A percentile compares a stretch with the other conserved stretches of the same genome.
Evolutionary conservation across 1,284 basidiomycete genomes (phyloP).

Genomic region (Tetrapyrgos nigripes): DNA sequence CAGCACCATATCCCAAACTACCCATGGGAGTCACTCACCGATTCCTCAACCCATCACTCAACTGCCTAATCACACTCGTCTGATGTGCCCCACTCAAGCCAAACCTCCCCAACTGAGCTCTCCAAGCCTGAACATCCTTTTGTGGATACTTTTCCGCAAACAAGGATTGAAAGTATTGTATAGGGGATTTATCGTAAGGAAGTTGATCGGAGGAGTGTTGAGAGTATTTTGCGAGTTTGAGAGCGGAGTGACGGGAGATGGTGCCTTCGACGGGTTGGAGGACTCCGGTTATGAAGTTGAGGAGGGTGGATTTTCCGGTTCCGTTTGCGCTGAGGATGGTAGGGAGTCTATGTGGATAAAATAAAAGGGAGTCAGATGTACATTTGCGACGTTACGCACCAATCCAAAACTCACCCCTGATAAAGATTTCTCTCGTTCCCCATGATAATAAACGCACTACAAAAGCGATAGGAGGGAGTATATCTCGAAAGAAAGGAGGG

Average conservation of each 20-base stretch:
- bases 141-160: conserved; percentile 92
- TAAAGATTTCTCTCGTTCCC: too few species aligned
- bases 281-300: conserved; percentile 91
- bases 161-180: conserved; percentile 88
- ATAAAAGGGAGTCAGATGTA: too few species aligned
- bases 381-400: too few species aligned
- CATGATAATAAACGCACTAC: too few species aligned
- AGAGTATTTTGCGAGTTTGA: conserved; percentile 97
- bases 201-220: conserved; percentile 99
- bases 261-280: conserved; percentile 88
- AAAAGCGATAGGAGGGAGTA: too few species aligned
- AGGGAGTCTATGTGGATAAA: conserved; percentile 97
- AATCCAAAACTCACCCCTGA: too few species aligned
- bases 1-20: not conserved
- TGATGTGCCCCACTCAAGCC: conserved; percentile 96
- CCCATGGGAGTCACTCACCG: conserved; percentile 56
- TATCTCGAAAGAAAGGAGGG: too few species aligned
- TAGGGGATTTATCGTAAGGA: conserved; percentile 91
- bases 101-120: conserved; percentile 94
- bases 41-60: conserved; percentile 97
- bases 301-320: conserved; percentile 96
- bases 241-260: conserved; percentile 84
- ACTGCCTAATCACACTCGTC: conserved; percentile 89
- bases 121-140: conserved; percentile 94
- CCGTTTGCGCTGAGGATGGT: conserved; percentile 97